Percentiles rank a stretch among this genome's conserved stretches.
Evolutionary conservation across 2,329 filamentous ascomycete species (phyloP).

Genomic region (Cladosporium halotolerans): DNA sequence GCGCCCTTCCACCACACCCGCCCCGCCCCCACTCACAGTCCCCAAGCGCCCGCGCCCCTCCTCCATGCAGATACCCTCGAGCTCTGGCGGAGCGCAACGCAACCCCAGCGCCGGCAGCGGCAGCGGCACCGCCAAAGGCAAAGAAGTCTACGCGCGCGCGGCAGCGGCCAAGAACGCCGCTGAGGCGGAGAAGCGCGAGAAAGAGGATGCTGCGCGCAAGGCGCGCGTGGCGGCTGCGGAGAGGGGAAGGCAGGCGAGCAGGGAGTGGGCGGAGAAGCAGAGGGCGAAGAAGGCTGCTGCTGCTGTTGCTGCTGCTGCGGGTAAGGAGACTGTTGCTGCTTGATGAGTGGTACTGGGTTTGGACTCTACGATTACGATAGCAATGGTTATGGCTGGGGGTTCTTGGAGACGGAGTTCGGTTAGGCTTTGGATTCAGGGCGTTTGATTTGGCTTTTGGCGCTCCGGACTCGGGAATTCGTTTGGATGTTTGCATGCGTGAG

Average conservation of each 20-base stretch:
- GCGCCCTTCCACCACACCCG: slow-evolving; percentile 7
- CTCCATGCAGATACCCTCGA: slow-evolving; percentile 10
- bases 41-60: slow-evolving; percentile 12
- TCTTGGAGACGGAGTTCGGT: not conserved
- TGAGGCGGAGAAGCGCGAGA: slow-evolving; percentile 38
- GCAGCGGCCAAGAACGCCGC: slow-evolving; percentile 35
- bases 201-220: slow-evolving; percentile 43
- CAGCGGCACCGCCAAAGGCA: slow-evolving; percentile 33
- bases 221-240: slow-evolving; percentile 43
- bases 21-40: slow-evolving; percentile 8
- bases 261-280: slow-evolving; percentile 47
- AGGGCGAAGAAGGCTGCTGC: slow-evolving; percentile 27
- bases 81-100: not conserved
- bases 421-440: not conserved
- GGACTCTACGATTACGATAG: not conserved
- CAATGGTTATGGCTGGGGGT: not conserved
- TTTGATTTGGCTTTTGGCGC: not conserved
- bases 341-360: not conserved
- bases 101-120: slow-evolving; percentile 21
- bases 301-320: not conserved
- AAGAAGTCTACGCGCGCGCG: slow-evolving; percentile 42
- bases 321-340: not conserved
- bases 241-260: slow-evolving; percentile 36
- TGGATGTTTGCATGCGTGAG: no score
- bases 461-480: no score